Conservation (phyloP, 2,329 filamentous ascomycete species). For the Coniochaeta prunicola region DNA sequence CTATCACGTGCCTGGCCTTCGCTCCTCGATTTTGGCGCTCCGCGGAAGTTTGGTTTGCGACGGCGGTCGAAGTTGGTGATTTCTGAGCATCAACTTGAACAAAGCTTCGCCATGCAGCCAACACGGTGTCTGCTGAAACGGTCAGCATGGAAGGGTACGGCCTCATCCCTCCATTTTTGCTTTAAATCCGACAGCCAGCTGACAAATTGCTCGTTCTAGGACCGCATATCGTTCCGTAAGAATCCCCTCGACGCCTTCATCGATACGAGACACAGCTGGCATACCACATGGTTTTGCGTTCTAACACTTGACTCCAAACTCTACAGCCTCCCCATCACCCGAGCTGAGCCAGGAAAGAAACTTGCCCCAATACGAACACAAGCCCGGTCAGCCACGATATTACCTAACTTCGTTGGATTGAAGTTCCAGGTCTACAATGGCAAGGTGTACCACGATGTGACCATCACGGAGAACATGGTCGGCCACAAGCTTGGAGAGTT, state of each 20-base stretch:
- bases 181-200: too few relatives aligned
- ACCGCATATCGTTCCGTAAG: slow-evolving; percentile 48
- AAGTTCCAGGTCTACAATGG: slow-evolving; percentile 90
- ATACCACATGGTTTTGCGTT: background rate
- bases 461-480: slow-evolving; percentile 92
- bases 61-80: background rate
- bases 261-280: background rate
- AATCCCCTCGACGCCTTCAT: background rate
- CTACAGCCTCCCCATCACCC: slow-evolving; percentile 55
- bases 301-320: slow-evolving; percentile 4
- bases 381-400: slow-evolving; percentile 79
- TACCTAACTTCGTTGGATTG: slow-evolving; percentile 86
- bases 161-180: background rate
- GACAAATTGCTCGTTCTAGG: slow-evolving; percentile 24
- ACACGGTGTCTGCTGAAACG: slow-evolving; percentile 63
- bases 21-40: background rate
- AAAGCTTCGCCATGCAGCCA: slow-evolving; percentile 49
- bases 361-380: slow-evolving; percentile 74
- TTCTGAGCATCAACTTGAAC: background rate
- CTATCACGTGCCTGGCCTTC: background rate
- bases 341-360: slow-evolving; percentile 52
- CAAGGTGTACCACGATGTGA: slow-evolving; percentile 75
- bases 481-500: slow-evolving; percentile 94
- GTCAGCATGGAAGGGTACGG: slow-evolving; percentile 81
- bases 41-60: background rate